phyloP scores from a whole-genome alignment of 2,329 filamentous ascomycete genomes.

The Lojkania enalia region DNA sequence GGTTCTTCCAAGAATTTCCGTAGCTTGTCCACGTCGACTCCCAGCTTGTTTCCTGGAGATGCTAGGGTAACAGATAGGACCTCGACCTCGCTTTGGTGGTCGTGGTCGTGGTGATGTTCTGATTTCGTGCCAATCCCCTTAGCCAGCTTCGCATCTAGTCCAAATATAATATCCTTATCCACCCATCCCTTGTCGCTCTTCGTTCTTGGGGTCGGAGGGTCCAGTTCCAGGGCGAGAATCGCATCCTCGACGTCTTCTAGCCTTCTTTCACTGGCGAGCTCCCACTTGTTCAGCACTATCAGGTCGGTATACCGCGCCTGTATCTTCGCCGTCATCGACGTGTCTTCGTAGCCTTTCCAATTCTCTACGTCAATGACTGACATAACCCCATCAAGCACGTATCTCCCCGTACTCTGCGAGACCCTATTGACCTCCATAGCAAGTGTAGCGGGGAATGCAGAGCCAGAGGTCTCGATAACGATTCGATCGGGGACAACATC shows the following conservation, averaged over 20 bases:
- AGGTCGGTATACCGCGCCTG: slow-evolving; percentile 90
- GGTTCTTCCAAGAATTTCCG: slow-evolving; percentile 66
- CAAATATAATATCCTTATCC: slow-evolving; percentile 77
- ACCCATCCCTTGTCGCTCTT: slow-evolving; percentile 84
- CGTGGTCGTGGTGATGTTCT: slow-evolving; percentile 55
- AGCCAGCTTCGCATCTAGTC: slow-evolving; percentile 81
- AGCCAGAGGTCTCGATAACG: slow-evolving; percentile 90
- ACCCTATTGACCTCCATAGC: slow-evolving; percentile 88
- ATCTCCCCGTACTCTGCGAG: slow-evolving; percentile 68
- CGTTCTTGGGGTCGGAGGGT: slow-evolving; percentile 73
- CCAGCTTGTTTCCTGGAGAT: slow-evolving; percentile 54
- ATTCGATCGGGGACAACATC: slow-evolving; percentile 74
- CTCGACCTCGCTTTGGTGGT: slow-evolving; percentile 84
- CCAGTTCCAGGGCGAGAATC: slow-evolving; percentile 78
- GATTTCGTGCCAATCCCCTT: slow-evolving; percentile 50
- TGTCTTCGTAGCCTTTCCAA: slow-evolving; percentile 91
- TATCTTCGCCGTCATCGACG: slow-evolving; percentile 82
- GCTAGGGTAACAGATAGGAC: slow-evolving; percentile 78
- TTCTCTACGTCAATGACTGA: slow-evolving; percentile 94
- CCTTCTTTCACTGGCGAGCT: slow-evolving; percentile 69
- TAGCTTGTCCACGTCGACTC: slow-evolving; percentile 62
- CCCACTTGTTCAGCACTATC: slow-evolving; percentile 94
- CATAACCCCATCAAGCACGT: slow-evolving; percentile 82
- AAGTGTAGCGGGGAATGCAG: slow-evolving; percentile 79
- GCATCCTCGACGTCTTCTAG: slow-evolving; percentile 79